These are phyloP conservation scores for Elymus sibiricus DNA, from an alignment of 176 grass and related monocot genomes.

Conservation along the genomic window DNA sequence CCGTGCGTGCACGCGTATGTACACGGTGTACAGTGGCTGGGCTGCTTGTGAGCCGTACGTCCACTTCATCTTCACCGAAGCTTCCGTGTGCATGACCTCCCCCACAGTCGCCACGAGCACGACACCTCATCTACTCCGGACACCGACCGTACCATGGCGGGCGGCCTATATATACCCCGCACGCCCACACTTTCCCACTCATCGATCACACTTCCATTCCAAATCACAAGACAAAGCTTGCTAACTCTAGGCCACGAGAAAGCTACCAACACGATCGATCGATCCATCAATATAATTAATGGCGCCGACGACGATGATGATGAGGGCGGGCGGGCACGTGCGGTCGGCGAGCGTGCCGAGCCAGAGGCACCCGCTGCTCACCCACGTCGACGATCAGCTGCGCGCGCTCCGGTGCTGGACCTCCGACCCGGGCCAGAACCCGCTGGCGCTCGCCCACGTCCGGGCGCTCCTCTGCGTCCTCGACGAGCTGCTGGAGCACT, in stretches of 20 bases:
- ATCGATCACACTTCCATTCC: not conserved
- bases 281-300: too few species aligned
- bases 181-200: not conserved
- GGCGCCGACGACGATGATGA: not conserved
- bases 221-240: not conserved
- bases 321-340: constrained; percentile 28
- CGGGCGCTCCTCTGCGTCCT: constrained; percentile 56
- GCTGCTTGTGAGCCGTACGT: not conserved
- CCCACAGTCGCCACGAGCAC: not conserved
- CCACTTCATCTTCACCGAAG: not conserved
- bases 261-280: not conserved
- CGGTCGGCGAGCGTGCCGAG: constrained; percentile 57
- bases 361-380: constrained; percentile 41
- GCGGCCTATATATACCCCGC: not conserved
- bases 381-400: constrained; percentile 53
- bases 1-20: not conserved
- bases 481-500: constrained; percentile 44
- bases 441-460: constrained; percentile 34
- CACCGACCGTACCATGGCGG: not conserved
- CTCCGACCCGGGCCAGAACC: constrained; percentile 23
- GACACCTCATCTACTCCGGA: constrained; percentile 11
- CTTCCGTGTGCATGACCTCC: not conserved
- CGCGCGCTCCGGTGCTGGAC: constrained; percentile 26
- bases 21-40: not conserved
- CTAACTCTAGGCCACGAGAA: not conserved